These are phyloP conservation scores for Scenedesmus sp. DNA, from an alignment of 163 green algal genomes.

Conservation along the genomic window DNA sequence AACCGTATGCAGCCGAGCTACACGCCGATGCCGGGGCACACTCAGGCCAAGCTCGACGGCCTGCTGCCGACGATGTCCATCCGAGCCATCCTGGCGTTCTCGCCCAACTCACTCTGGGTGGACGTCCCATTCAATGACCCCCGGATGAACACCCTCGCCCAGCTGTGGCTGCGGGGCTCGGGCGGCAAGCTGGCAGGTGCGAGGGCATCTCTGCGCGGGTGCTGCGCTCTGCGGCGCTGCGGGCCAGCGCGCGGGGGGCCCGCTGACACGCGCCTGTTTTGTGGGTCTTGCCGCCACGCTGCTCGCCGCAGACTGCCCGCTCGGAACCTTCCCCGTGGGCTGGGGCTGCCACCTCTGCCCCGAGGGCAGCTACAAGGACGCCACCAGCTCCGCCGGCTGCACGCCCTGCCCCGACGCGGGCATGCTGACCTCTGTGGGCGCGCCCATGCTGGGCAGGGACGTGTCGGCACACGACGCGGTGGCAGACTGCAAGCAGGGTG, in stretches of 20 bases:
- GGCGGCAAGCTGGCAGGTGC: not conserved
- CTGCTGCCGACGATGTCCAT: not conserved
- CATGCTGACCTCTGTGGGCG: not conserved
- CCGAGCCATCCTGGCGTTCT: not conserved
- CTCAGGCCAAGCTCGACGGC: not conserved
- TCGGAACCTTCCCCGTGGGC: not conserved
- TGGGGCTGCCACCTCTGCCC: conserved; percentile 6
- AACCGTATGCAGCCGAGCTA: not conserved
- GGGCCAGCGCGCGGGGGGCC: not conserved
- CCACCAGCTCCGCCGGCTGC: not conserved
- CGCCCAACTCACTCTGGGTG: not conserved
- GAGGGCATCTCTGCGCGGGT: not conserved
- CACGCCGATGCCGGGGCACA: not conserved
- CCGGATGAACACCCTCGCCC: not conserved
- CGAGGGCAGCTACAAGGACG: not conserved
- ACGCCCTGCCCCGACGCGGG: not conserved
- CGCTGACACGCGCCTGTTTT: not conserved
- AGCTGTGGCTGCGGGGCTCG: not conserved
- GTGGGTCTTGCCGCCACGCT: not conserved
- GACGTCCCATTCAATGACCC: not conserved
- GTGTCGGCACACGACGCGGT: not conserved
- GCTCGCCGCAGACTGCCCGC: not conserved
- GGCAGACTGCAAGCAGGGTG: not conserved
- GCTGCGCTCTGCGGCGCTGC: not conserved
- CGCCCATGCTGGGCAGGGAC: not conserved